These are phyloP conservation scores for Epichloe gansuensis DNA, from an alignment of 2,329 filamentous ascomycete species.

Conservation along the genomic window DNA sequence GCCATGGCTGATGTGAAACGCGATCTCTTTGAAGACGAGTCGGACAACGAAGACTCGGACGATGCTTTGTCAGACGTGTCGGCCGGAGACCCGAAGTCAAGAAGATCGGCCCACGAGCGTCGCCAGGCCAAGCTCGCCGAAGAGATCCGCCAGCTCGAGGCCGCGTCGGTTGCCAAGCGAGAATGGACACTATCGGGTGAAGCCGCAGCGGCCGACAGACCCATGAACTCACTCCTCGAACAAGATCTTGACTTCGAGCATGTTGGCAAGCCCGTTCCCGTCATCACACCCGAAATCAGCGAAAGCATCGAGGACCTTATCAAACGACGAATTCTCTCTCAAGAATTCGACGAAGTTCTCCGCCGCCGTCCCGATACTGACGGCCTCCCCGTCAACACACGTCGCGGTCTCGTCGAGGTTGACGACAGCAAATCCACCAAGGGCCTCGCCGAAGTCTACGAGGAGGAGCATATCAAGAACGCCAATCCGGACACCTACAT, in stretches of 20 bases:
- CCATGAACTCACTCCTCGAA: conserved; percentile 83
- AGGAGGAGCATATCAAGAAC: conserved; percentile 75
- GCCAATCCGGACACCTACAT: conserved; percentile 69
- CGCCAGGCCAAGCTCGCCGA: conserved; percentile 74
- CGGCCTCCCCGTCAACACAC: conserved; percentile 44
- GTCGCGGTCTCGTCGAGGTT: conserved; percentile 65
- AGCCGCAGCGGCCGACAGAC: conserved; percentile 68
- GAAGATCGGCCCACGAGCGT: conserved; percentile 74
- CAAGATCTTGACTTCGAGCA: conserved; percentile 94
- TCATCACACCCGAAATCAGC: conserved; percentile 82
- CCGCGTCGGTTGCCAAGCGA: conserved; percentile 76
- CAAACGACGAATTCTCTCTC: conserved; percentile 80
- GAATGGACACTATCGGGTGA: conserved; percentile 88
- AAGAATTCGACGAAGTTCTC: conserved; percentile 86
- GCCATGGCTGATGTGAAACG: conserved; percentile 80
- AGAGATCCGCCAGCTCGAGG: conserved; percentile 85
- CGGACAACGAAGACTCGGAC: conserved; percentile 52
- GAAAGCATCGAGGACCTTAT: conserved; percentile 89
- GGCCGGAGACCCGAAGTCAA: conserved; percentile 57
- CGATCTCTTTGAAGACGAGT: conserved; percentile 76
- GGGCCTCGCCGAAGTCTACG: conserved; percentile 84
- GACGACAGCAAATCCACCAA: conserved; percentile 82
- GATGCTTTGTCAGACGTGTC: conserved; percentile 55
- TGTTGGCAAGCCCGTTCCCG: conserved; percentile 84
- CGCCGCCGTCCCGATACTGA: conserved; percentile 67